Evolutionary conservation across 192 early-diverging fungal genomes (phyloP).

Genomic region (Backusella parvicylindrica): DNA sequence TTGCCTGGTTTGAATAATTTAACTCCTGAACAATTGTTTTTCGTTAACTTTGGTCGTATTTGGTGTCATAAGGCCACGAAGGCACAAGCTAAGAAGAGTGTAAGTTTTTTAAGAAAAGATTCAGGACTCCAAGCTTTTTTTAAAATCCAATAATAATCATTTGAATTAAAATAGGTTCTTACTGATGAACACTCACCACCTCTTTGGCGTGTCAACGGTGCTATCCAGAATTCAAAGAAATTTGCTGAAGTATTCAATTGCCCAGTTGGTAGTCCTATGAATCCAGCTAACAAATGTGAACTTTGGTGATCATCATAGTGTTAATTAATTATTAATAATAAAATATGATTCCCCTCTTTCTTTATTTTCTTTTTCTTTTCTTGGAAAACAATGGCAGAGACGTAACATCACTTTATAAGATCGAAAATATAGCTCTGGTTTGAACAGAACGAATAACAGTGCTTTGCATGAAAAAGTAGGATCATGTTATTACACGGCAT

Average conservation of each 20-base stretch:
- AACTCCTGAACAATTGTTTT: conserved; percentile 61
- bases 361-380: neutral
- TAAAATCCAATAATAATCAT: neutral
- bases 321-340: neutral
- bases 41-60: conserved; percentile 62
- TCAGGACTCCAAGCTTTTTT: neutral
- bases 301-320: conserved; percentile 26
- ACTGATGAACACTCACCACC: conserved; percentile 68
- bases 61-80: conserved; percentile 57
- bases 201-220: conserved; percentile 66
- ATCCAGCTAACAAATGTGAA: conserved; percentile 61
- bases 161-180: conserved; percentile 35
- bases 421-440: too few species aligned
- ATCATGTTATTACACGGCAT: too few species aligned
- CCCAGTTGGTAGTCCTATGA: conserved; percentile 56
- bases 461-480: too few species aligned
- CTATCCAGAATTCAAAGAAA: conserved; percentile 57
- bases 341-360: neutral
- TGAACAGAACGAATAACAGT: too few species aligned
- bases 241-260: conserved; percentile 74
- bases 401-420: too few species aligned
- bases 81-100: conserved; percentile 41
- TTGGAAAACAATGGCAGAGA: too few species aligned
- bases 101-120: conserved; percentile 15
- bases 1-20: conserved; percentile 49